Evolutionary conservation across 176 grass and related monocot genomes (phyloP), one percentile per base, ranked within the genome.

Genomic region (Lolium perenne): DNA sequence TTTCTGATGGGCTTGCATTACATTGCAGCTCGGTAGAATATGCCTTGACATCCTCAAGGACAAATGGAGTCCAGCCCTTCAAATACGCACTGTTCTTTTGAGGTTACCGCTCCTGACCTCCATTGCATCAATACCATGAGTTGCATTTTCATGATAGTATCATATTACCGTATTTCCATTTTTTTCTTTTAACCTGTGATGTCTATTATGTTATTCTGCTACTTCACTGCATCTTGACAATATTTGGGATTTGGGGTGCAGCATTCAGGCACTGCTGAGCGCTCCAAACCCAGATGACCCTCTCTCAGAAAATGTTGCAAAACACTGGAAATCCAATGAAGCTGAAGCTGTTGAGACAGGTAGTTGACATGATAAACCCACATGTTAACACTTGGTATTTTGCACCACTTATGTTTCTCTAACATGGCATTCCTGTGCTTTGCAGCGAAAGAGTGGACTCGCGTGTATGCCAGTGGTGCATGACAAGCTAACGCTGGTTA

Each of bases 251-350:
- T 84, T n/a, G 26, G 26, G 26, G 54, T 83, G 76, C 84, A 97
- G 95, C 76, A 97, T 97, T 78, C 95, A 97, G 85, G 93, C 95
- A 87, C 89, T 95, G 48, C 77, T 97, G 80, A 97, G 95, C 8
- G 95, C 95, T 48, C 95, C 95, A 85, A 97, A 97, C 79, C 95
- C 95, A 12, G 95, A 97, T 57, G 95, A 97, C 69, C 95, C 95
- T 35, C 93, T 97, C 67, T 95, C 95, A 12, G 95, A 97, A 20
- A 97, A 95, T 51, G 87, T 97, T 59, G 95, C 95, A 35, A 97
- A 95, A n/a, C 95, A 97, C 86, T 97, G 95, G 95, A 97, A 97
- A 84, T 18, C 92, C 45, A 95, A 97, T 74, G 95, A 97, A 95
- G 87, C 80, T 0, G 95, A 97, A 81, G 95, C 95, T 90, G 92